Evolutionary conservation across 2,329 filamentous ascomycete species (phyloP).

Genomic region (Domatiomyces globalis): DNA sequence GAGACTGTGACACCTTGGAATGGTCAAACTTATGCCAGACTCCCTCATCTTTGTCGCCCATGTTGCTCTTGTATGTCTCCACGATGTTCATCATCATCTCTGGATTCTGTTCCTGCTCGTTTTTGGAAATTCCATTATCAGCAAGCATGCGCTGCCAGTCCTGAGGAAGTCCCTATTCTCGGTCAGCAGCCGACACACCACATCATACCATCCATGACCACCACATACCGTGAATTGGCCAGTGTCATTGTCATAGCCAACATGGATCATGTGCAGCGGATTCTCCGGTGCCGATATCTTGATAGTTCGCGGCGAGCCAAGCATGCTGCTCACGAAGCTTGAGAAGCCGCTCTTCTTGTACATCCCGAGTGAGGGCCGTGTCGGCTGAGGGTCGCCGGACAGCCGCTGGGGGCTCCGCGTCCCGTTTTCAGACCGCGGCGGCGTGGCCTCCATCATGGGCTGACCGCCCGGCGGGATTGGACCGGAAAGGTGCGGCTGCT

Average conservation of each 20-base stretch:
- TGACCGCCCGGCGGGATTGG: constrained; percentile 30
- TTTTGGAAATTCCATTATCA: constrained; percentile 90
- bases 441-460: constrained; percentile 39
- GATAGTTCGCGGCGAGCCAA: constrained; percentile 76
- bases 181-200: background rate
- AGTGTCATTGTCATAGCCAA: constrained; percentile 90
- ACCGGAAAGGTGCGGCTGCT: constrained; percentile 49
- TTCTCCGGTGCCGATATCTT: constrained; percentile 97
- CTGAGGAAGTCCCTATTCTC: constrained; percentile 66
- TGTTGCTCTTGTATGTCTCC: constrained; percentile 92
- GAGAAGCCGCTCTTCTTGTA: constrained; percentile 83
- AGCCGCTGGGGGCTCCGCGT: constrained; percentile 47
- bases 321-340: constrained; percentile 68
- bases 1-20: constrained; percentile 42
- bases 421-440: constrained; percentile 32
- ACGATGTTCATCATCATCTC: constrained; percentile 93
- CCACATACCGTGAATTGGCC: constrained; percentile 81
- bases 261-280: constrained; percentile 93
- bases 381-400: constrained; percentile 36
- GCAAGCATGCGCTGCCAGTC: constrained; percentile 96
- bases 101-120: constrained; percentile 88
- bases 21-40: constrained; percentile 95
- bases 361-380: constrained; percentile 27
- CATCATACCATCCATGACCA: constrained; percentile 3
- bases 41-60: constrained; percentile 63